These are phyloP conservation scores for Calocera cornea DNA, from an alignment of 768 basidiomycete species.

Conservation along the genomic window DNA sequence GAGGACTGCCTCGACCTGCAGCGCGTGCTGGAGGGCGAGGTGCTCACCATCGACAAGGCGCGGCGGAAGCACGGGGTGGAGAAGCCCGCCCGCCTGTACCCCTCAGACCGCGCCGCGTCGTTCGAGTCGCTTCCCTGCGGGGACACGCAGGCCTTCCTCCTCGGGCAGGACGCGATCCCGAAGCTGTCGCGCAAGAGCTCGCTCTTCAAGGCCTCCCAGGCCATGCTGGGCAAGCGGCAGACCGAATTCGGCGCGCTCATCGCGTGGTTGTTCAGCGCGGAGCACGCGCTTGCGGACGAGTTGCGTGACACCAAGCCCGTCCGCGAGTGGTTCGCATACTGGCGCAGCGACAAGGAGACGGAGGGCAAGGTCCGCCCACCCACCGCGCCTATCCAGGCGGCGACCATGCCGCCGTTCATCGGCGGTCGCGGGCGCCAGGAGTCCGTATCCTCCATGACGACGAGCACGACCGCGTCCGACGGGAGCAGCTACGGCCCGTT, in stretches of 20 bases:
- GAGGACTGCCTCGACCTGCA: slow-evolving; percentile 73
- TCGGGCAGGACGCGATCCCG: slow-evolving; percentile 36
- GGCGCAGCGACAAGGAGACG: slow-evolving; percentile 58
- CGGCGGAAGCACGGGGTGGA: slow-evolving; percentile 41
- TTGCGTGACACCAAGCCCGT: slow-evolving; percentile 44
- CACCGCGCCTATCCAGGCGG: not conserved
- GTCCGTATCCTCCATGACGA: not conserved
- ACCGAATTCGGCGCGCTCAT: slow-evolving; percentile 48
- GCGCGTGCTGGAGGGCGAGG: slow-evolving; percentile 46
- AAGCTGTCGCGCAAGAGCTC: slow-evolving; percentile 56
- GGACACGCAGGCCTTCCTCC: slow-evolving; percentile 38
- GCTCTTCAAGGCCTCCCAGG: slow-evolving; percentile 56
- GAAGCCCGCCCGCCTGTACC: slow-evolving; percentile 40
- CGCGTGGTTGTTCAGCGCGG: slow-evolving; percentile 40
- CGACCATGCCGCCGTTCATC: not conserved
- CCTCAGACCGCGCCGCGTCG: slow-evolving; percentile 44
- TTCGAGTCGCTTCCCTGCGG: slow-evolving; percentile 77
- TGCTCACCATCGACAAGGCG: slow-evolving; percentile 52
- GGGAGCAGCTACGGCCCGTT: not conserved
- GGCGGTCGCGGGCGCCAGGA: not conserved
- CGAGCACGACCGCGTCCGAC: not conserved
- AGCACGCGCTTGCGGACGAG: slow-evolving; percentile 42
- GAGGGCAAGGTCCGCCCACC: slow-evolving; percentile 27
- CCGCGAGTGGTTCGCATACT: slow-evolving; percentile 66
- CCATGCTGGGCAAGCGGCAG: slow-evolving; percentile 49